phyloP scores from a whole-genome alignment of 805 yeast species.

The Maudiozyma saulgeensis region DNA sequence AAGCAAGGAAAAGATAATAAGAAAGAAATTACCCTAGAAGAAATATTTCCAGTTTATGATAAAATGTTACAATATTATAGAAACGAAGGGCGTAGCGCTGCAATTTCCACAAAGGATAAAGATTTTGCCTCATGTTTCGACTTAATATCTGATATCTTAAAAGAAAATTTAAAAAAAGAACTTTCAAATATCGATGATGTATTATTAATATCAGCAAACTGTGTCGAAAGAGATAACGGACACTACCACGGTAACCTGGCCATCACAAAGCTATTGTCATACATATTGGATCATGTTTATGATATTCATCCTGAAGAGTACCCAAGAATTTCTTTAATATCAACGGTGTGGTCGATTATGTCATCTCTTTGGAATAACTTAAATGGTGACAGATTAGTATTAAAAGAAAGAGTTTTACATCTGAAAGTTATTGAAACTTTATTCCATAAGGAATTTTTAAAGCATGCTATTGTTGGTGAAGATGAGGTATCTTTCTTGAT shows the following conservation, averaged over 20 bases:
- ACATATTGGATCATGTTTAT: neutral
- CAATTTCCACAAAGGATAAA: slow-evolving; percentile 26
- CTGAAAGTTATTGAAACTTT: slow-evolving; percentile 42
- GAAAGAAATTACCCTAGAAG: neutral
- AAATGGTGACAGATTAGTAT: slow-evolving; percentile 47
- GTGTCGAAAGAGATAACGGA: slow-evolving; percentile 19
- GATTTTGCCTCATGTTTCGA: slow-evolving; percentile 22
- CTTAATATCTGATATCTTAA: slow-evolving; percentile 9
- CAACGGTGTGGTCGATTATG: slow-evolving; percentile 1
- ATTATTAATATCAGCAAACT: slow-evolving; percentile 12
- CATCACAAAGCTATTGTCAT: slow-evolving; percentile 12
- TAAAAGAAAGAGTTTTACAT: slow-evolving; percentile 60
- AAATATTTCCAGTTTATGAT: neutral
- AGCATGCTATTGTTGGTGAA: slow-evolving; percentile 28
- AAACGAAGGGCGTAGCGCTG: neutral
- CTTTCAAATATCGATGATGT: neutral
- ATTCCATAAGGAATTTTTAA: slow-evolving; percentile 35
- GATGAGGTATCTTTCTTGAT: slow-evolving; percentile 22
- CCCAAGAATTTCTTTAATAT: too few relatives aligned
- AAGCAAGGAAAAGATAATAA: neutral
- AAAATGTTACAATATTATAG: neutral
- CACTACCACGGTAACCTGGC: slow-evolving; percentile 19
- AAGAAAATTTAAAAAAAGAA: neutral
- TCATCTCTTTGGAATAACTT: slow-evolving; percentile 48
- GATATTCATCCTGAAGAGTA: neutral